Base-by-base conservation (phyloP, 164 flowering plant species). In the Stephania cephalantha region DNA sequence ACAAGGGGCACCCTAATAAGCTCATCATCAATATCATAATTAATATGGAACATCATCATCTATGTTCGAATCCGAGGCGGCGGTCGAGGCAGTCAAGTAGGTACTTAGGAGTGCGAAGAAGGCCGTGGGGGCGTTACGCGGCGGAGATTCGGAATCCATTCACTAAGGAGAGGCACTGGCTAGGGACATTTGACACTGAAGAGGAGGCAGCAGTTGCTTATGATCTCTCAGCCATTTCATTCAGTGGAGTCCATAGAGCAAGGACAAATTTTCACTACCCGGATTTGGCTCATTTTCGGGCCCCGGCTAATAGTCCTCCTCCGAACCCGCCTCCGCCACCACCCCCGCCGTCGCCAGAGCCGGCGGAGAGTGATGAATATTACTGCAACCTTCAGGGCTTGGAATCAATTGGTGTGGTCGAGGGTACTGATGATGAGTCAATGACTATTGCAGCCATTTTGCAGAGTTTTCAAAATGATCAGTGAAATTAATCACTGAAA, bases 111-210 rank as follows among this genome's bases (percentile, higher is more conserved):
- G 83, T 83, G 22, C 81, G 83, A 10, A 69, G 81, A 52, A 70
- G 83, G 81, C 85, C 83, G 17, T 83, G 83, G 85, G 85, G 85
- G 2, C 78, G 83, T 1, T 83, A 83, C 48, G 85, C 83, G 0
- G 80, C 83, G 1, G 85, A 80, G 80, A 83, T 83, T 58, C 79
- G 85, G 31, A 83, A 80, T 72, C 85, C 85, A 7, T 75, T 73
- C 74, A 80, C 85, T 9, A 78, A 80, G 61, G 83, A 78, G 79
- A 80, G 84, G 42, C 82, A 78, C 72, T 82, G 82, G 84, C 29
- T 82, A 25, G 84, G 84, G 15, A 82, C 82, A 7, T 82, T 82
- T 61, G 84, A 79, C 72, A 79, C 84, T 7, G 84, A 81, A 12
- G 82, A 82, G 52, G 85, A 80, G 46, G 85, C 85, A 12, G 83